A percentile compares a stretch with the other conserved stretches of the same genome.
These are phyloP conservation scores for Delonix regia DNA, from an alignment of 306 rosid species.

Conservation along the genomic window DNA sequence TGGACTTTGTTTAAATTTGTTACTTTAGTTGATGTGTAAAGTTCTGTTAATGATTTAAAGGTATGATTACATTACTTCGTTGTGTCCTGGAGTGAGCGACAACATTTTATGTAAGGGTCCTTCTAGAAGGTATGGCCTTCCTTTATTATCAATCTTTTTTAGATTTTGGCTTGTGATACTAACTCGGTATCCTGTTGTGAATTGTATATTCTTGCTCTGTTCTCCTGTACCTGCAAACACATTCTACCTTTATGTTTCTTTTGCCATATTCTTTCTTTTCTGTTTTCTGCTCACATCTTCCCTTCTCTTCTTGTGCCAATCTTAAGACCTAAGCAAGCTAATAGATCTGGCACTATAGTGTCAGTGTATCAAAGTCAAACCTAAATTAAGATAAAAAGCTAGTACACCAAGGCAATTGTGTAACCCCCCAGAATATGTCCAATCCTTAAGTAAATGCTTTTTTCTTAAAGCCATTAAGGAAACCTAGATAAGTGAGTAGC, in stretches of 20 bases:
- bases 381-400: neutral
- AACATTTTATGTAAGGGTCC: slow-evolving; percentile 51
- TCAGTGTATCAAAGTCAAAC: neutral
- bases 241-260: neutral
- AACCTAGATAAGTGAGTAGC: too few relatives aligned
- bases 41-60: slow-evolving; percentile 48
- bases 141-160: slow-evolving; percentile 22
- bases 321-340: neutral
- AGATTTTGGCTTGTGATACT: slow-evolving; percentile 3
- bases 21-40: slow-evolving; percentile 28
- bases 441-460: too few relatives aligned
- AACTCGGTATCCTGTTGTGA: slow-evolving; percentile 19
- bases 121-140: slow-evolving; percentile 63
- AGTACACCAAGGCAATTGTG: neutral
- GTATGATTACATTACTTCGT: slow-evolving; percentile 67
- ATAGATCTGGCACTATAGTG: neutral
- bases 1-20: neutral
- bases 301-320: neutral
- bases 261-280: slow-evolving; percentile 17
- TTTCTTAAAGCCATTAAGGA: too few relatives aligned
- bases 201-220: neutral
- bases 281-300: slow-evolving; percentile 8
- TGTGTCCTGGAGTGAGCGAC: slow-evolving; percentile 71
- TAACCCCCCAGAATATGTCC: too few relatives aligned
- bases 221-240: neutral